Conservation (phyloP, 2,329 filamentous ascomycete species). For the Fusarium sulawesiense region DNA sequence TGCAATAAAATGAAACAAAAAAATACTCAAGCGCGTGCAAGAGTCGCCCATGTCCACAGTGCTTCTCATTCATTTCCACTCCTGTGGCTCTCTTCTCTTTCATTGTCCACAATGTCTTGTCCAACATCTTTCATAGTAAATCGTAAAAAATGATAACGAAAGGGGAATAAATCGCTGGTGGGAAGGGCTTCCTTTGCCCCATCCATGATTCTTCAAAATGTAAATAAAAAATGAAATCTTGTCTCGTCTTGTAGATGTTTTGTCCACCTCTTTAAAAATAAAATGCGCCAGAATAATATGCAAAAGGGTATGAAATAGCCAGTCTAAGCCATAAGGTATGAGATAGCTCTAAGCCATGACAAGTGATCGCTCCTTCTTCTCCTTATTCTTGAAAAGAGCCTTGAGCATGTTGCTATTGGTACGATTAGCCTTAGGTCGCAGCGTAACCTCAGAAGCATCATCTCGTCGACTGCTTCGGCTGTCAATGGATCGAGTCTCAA, state of each 20-base stretch:
- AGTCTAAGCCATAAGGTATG: too few relatives aligned
- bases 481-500: slow-evolving; percentile 52
- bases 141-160: neutral
- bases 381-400: slow-evolving; percentile 68
- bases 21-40: slow-evolving; percentile 26
- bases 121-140: slow-evolving; percentile 16
- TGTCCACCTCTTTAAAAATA: slow-evolving; percentile 24
- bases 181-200: slow-evolving; percentile 21
- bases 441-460: slow-evolving; percentile 50
- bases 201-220: slow-evolving; percentile 30
- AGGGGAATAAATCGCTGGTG: slow-evolving; percentile 30
- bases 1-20: slow-evolving; percentile 18
- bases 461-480: slow-evolving; percentile 50
- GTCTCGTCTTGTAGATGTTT: slow-evolving; percentile 19
- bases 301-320: slow-evolving; percentile 1
- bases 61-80: neutral
- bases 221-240: neutral
- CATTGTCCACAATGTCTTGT: neutral
- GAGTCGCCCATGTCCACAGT: neutral
- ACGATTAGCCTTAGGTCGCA: slow-evolving; percentile 61
- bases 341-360: slow-evolving; percentile 39
- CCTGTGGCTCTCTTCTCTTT: too few relatives aligned
- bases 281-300: slow-evolving; percentile 28
- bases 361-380: slow-evolving; percentile 54
- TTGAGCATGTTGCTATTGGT: slow-evolving; percentile 67